Percentiles rank a stretch among this genome's conserved stretches.
Evolutionary conservation across 139 green algal genomes (phyloP).

Genomic region (Pleodorina starrii): DNA sequence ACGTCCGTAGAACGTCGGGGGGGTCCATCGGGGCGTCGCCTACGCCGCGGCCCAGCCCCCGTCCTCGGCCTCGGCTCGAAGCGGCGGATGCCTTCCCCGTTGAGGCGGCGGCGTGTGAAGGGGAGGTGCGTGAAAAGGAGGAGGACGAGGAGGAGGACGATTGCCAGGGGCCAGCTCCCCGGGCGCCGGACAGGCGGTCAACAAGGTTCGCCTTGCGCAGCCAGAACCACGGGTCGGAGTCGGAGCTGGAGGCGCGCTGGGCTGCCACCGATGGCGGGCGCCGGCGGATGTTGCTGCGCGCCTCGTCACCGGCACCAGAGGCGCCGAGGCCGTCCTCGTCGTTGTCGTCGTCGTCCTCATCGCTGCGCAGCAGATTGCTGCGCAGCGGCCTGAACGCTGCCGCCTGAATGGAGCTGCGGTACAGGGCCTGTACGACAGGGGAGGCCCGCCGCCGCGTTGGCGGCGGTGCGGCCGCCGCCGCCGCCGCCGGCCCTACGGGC

Average conservation of each 20-base stretch:
- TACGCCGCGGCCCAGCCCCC: not conserved
- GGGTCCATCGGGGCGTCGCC: not conserved
- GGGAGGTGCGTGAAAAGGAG: not conserved
- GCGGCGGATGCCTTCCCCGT: not conserved
- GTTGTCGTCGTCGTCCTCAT: no score
- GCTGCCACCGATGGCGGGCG: not conserved
- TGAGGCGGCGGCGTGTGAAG: not conserved
- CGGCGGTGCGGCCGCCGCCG: no score
- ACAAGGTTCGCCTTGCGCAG: conserved; percentile 1
- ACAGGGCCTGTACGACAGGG: not conserved
- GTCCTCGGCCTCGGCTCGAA: not conserved
- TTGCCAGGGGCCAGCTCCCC: not conserved
- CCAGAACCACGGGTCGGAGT: conserved; percentile 36
- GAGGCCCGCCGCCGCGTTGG: no score
- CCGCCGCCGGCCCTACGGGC: no score
- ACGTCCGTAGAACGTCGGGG: not conserved
- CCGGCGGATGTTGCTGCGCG: not conserved
- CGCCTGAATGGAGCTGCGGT: not conserved
- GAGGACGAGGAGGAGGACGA: not conserved
- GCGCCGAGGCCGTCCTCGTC: no score
- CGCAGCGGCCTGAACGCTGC: not conserved
- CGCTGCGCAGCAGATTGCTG: not conserved
- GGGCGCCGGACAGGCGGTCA: not conserved
- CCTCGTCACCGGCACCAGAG: not conserved
- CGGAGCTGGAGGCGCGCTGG: not conserved